Evolutionary conservation across 495 filamentous ascomycete genomes (phyloP).

Genomic region (Aspergillus leporis): DNA sequence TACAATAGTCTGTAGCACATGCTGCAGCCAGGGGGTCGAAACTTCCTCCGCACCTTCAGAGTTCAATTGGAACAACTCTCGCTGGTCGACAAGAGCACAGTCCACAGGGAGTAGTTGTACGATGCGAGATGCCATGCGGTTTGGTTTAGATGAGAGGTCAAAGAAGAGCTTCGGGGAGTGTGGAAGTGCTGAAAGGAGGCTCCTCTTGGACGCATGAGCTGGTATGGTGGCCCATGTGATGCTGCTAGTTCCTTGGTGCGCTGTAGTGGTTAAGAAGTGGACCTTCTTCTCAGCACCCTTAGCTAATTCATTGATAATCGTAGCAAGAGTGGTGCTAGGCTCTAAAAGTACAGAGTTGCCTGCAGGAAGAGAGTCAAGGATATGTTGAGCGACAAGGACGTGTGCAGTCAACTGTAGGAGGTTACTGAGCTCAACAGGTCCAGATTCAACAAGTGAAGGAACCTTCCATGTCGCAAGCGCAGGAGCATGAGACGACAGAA

Average conservation of each 20-base stretch:
- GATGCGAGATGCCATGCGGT: not conserved
- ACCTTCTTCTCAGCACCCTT: not conserved
- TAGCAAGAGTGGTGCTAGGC: not conserved
- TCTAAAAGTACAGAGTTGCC: not conserved
- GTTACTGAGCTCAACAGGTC: not conserved
- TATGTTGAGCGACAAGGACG: conserved; percentile 1
- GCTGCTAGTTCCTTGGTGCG: not conserved
- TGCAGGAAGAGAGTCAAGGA: not conserved
- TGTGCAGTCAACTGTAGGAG: not conserved
- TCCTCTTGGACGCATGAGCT: not conserved
- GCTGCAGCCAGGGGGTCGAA: conserved; percentile 1
- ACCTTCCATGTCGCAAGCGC: conserved; percentile 5
- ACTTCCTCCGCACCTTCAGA: not conserved
- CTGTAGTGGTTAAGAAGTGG: conserved; percentile 2
- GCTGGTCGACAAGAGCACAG: not conserved
- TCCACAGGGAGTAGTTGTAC: not conserved
- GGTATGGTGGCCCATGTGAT: conserved; percentile 1
- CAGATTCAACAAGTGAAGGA: not conserved
- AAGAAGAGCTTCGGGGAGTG: conserved; percentile 2
- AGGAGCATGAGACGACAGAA: not conserved
- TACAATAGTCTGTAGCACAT: not conserved
- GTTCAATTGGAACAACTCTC: conserved; percentile 4
- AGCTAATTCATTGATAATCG: not conserved
- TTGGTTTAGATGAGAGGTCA: conserved; percentile 1
- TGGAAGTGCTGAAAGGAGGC: not conserved